Base-by-base conservation (phyloP, 352 stramenopile species). In the Phytopythium helicoides region DNA sequence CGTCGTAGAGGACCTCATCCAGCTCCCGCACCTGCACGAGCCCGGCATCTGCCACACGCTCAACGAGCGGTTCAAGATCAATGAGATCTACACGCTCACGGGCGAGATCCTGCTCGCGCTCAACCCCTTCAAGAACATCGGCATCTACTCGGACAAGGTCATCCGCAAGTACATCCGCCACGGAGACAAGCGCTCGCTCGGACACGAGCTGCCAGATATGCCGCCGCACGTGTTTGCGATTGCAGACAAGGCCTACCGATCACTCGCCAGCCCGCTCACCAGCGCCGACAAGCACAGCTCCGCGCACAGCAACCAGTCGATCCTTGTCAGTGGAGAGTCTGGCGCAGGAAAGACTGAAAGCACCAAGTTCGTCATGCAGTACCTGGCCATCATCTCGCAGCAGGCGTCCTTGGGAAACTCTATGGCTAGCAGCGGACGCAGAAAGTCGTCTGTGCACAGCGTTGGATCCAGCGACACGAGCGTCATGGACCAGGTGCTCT, bases 301-400 rank as follows among this genome's bases (percentile, higher is more conserved):
- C 62, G 26, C 62, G 1, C 49, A 61, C 22, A 70, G 68, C 6
- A 87, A 98, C 73, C 92, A 98, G 71, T 94, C 84, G 10, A 96
- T 98, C 40, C 70, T 98, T 15, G 93, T 98, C 16, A 96, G 81
- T 31, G 92, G 92, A 34, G 92, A 98, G 70, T 91, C 65, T 52
- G 96, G 96, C 31, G 95, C 96, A 12, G 95, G 95, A 33, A 99
- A 99, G 74, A 98, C 96, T 14, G 96, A 98, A 50, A 96, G 89
- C 12, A 98, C 96, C 34, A 99, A 99, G 73, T 89, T 98, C 56
- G 83, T 97, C 22, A 94, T 99, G 77, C 79, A 97, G 56, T 98
- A 98, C 66, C 66, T 98, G 23, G 92, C 95, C 7, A 97, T 86
- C 28, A 86, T 98, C 46, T 88, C 84, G 38, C 76, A 90, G 56